phyloP scores from a whole-genome alignment of 768 basidiomycete genomes.

The Lactarius hatsudake region DNA sequence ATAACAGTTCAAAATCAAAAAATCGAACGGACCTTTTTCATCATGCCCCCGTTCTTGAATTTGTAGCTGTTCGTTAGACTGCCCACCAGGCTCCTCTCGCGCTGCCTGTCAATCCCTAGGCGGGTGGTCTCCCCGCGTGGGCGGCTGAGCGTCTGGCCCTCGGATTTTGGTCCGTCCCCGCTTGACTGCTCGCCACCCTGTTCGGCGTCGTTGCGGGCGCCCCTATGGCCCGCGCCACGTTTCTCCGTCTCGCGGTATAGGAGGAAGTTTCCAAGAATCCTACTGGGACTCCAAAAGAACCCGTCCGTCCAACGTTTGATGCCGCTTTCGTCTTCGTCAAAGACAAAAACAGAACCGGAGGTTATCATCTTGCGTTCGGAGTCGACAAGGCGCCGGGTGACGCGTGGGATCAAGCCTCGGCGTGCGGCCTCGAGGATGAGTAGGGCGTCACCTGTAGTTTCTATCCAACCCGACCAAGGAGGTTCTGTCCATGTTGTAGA shows the following conservation, averaged over 20 bases:
- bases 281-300: constrained; percentile 91
- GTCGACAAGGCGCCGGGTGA: constrained; percentile 89
- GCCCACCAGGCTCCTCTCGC: constrained; percentile 82
- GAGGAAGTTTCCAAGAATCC: constrained; percentile 92
- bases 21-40: constrained; percentile 87
- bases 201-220: constrained; percentile 43
- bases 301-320: constrained; percentile 99
- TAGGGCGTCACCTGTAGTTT: constrained; percentile 92
- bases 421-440: constrained; percentile 94
- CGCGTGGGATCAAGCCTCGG: constrained; percentile 82
- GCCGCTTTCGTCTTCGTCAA: constrained; percentile 94
- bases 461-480: constrained; percentile 93
- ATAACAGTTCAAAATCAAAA: constrained; percentile 2
- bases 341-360: constrained; percentile 93
- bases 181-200: constrained; percentile 28
- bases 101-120: constrained; percentile 59
- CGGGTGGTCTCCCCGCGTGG: constrained; percentile 53
- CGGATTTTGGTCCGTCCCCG: constrained; percentile 30
- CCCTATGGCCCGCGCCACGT: constrained; percentile 62
- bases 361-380: constrained; percentile 91
- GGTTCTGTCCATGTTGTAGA: constrained; percentile 74
- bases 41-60: constrained; percentile 89
- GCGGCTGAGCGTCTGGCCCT: constrained; percentile 53
- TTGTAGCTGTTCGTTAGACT: constrained; percentile 91
- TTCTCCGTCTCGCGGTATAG: constrained; percentile 95